Evolutionary conservation across 2,329 filamentous ascomycete genomes (phyloP), one percentile per base, ranked within the genome.

Genomic region (Sphaerulina populicola): DNA sequence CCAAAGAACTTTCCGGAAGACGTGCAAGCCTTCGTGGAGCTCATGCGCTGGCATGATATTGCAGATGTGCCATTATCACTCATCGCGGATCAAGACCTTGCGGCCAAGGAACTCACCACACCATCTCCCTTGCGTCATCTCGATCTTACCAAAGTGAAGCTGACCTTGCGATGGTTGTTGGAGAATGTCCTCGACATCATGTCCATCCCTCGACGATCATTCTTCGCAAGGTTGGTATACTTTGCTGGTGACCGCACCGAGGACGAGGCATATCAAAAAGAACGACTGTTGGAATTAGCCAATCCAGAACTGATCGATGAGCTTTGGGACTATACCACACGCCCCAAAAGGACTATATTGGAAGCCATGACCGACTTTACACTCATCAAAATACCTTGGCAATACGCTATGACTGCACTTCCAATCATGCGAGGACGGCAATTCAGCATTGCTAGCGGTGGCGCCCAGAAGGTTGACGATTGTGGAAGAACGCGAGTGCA

Each of bases 281-380:
- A 93, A 55, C 81, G 91, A 1, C 78, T 98, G 0, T 69, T 85
- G 7, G 93, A 98, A 64, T 93, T 98, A 61, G 83, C 82, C 1
- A 79, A 85, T 61, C 81, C 88, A 0, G 78, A 85, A 41, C 87
- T 84, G 61, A 80, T 91, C 5, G 89, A 97, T 60, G 93, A 98
- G 61, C 83, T 95, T 50, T 97, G 88, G 71, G 91, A 98, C 70
- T 98, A 98, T 66, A 93, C 93, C 1, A 90, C 90, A 0, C 82
- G 93, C 7, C 87, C 91, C 0, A 83, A 89, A 31, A 83, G 93
- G 31, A 94, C 86, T 52, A 95, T 97, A 51, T 74, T 98, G 5
- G 93, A 98, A 69, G 85, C 95, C 3, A 77, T 98, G 27, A 83
- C 91, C 51, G 93, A 98, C 61, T 98, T 98, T 62, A 79, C 85